These are phyloP conservation scores for Ceratobasidium theobromae DNA, from an alignment of 1,284 basidiomycete species.

Conservation along the genomic window DNA sequence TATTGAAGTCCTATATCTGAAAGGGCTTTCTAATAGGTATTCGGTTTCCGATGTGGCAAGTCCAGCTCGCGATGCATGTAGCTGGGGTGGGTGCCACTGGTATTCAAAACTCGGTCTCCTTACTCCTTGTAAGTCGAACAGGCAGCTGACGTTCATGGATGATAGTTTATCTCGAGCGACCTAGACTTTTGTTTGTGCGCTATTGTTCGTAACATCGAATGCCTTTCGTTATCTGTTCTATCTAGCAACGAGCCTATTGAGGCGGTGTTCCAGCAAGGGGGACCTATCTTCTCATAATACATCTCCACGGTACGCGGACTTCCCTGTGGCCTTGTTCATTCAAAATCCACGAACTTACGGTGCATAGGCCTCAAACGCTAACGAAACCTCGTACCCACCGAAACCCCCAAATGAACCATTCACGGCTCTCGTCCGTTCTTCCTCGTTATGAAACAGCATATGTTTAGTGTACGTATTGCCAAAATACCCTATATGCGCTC, in stretches of 20 bases:
- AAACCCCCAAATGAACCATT: not conserved
- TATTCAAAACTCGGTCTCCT: conserved; percentile 9
- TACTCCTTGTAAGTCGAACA: not conserved
- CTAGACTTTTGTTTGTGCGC: conserved; percentile 12
- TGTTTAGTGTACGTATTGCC: not conserved
- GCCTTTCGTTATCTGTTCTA: not conserved
- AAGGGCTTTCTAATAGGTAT: not conserved
- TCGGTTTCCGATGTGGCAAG: not conserved
- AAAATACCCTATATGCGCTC: too few relatives aligned
- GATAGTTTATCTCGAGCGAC: not conserved
- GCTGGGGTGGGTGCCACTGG: conserved; percentile 7
- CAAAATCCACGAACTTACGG: not conserved
- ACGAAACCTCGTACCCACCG: not conserved
- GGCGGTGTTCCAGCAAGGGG: not conserved
- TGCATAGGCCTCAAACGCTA: not conserved
- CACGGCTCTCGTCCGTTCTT: not conserved
- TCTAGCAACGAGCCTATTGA: not conserved
- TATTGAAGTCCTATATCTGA: not conserved
- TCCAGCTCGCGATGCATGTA: conserved; percentile 18
- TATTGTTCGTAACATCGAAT: not conserved
- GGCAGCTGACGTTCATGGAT: not conserved
- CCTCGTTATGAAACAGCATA: not conserved
- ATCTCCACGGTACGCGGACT: too few relatives aligned
- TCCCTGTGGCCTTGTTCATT: too few relatives aligned
- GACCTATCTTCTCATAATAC: too few relatives aligned